These are phyloP conservation scores for Gossypium ekmanianum DNA, from an alignment of 345 rosid species.

Conservation along the genomic window DNA sequence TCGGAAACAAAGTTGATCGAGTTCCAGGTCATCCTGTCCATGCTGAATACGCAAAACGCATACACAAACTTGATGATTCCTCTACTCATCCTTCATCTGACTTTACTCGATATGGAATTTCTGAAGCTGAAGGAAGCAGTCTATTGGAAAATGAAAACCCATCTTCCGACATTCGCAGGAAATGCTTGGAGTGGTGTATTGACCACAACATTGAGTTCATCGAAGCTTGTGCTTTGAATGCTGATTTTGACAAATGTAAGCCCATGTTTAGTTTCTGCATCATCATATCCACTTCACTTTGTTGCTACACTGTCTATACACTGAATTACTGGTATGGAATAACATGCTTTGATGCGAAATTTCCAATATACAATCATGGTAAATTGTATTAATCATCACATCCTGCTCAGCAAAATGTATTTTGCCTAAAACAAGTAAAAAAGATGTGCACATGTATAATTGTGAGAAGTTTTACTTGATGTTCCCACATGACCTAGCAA, in stretches of 20 bases:
- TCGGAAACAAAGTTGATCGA: constrained; percentile 85
- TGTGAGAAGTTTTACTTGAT: not conserved
- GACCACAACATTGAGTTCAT: constrained; percentile 70
- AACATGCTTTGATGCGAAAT: not conserved
- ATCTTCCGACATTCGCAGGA: constrained; percentile 41
- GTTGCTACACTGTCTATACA: not conserved
- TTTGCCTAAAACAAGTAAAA: not conserved
- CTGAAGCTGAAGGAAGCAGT: constrained; percentile 67
- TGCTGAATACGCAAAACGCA: constrained; percentile 59
- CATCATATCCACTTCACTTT: not conserved
- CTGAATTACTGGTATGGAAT: not conserved
- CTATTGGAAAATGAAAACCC: constrained; percentile 59
- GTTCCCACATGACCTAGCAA: not conserved
- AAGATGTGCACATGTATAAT: not conserved
- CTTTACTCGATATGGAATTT: constrained; percentile 53
- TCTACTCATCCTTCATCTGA: constrained; percentile 33
- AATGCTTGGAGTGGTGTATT: constrained; percentile 78
- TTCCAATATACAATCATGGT: not conserved
- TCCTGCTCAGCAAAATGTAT: not conserved
- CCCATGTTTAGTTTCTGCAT: constrained; percentile 4
- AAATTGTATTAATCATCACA: not conserved
- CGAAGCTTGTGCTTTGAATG: constrained; percentile 83
- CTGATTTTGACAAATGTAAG: constrained; percentile 78
- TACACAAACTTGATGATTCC: constrained; percentile 34
- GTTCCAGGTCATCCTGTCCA: constrained; percentile 76